Evolutionary conservation across 2,329 filamentous ascomycete genomes (phyloP).

Genomic region (Neurospora sp.): DNA sequence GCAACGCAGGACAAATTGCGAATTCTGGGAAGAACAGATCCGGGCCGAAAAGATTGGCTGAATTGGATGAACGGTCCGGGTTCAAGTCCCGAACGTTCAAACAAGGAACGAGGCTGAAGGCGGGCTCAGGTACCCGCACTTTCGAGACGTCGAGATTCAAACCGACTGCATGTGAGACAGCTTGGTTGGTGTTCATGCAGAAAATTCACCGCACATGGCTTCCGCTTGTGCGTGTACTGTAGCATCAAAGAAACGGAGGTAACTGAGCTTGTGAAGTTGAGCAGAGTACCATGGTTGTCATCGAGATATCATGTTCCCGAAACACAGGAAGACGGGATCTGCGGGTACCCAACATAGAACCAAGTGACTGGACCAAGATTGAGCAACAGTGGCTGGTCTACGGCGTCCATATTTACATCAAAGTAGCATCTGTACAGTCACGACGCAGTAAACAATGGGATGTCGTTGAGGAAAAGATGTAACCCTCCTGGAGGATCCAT

Average conservation of each 20-base stretch:
- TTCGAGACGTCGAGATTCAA: neutral
- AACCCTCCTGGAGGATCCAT: neutral
- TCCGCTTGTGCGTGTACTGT: neutral
- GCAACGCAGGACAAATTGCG: neutral
- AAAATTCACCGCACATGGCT: neutral
- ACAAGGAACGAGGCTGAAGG: neutral
- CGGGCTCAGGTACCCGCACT: neutral
- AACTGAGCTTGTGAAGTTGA: neutral
- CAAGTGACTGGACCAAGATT: neutral
- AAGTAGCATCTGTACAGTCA: neutral
- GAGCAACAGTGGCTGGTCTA: neutral
- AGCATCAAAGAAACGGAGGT: neutral
- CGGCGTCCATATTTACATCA: neutral
- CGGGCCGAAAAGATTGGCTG: neutral
- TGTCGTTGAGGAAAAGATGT: neutral
- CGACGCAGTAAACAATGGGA: neutral
- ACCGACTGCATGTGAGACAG: neutral
- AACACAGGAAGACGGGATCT: neutral
- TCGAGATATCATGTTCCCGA: neutral
- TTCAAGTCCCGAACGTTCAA: neutral
- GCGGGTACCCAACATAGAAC: neutral
- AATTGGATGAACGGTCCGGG: neutral
- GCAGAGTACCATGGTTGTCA: neutral
- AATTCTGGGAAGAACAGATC: neutral
- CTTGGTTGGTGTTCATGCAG: neutral